phyloP scores from a whole-genome alignment of 73 alveolate genomes.

The Tetrahymena thermophila region DNA sequence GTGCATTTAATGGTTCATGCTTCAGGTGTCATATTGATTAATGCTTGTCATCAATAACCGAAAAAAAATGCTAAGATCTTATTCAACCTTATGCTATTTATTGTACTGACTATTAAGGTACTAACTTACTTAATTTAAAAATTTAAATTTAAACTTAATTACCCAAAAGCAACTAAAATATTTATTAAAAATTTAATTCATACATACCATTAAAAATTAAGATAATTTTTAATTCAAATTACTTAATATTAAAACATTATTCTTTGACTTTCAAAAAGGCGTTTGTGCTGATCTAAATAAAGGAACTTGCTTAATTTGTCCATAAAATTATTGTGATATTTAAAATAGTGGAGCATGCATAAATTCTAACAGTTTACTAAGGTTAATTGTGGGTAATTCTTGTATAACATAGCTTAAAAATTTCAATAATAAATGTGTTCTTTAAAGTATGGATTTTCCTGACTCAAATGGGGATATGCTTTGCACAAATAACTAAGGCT shows the following conservation, averaged over 20 bases:
- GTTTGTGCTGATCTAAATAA: background rate
- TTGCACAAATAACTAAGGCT: background rate
- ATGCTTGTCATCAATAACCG: background rate
- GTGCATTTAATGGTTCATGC: background rate
- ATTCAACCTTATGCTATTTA: background rate
- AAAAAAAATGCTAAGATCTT: background rate
- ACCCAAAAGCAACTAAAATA: background rate
- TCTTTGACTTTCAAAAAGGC: background rate
- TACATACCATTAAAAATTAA: background rate
- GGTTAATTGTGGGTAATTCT: background rate
- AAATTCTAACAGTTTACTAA: background rate
- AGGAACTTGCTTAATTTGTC: background rate
- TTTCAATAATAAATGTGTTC: background rate
- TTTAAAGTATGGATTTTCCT: background rate
- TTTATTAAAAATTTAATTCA: background rate
- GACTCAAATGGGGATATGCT: background rate
- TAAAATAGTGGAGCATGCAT: background rate
- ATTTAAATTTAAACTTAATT: too few species aligned
- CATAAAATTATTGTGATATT: background rate
- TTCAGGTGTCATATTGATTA: background rate
- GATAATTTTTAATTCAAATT: too few species aligned
- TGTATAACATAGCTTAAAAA: background rate
- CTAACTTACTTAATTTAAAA: too few species aligned
- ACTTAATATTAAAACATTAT: too few species aligned
- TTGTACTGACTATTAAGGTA: background rate